phyloP scores from a whole-genome alignment of 768 basidiomycete genomes.

The Coprinopsis cinerea region DNA sequence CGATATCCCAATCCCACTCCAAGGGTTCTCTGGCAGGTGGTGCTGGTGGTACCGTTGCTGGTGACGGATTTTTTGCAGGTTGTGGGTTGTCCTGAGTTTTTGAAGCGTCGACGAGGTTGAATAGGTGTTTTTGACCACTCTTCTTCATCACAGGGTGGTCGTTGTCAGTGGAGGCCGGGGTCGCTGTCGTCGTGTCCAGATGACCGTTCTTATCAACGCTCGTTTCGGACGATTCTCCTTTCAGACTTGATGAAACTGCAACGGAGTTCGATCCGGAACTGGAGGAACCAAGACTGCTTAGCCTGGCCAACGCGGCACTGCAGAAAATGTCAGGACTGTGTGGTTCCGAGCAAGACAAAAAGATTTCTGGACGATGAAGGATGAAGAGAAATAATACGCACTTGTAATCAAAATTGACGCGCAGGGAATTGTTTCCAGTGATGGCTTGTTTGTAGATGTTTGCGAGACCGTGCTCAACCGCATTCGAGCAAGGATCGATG shows the following conservation, averaged over 20 bases:
- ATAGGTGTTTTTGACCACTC: conserved; percentile 21
- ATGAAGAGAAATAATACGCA: conserved; percentile 6
- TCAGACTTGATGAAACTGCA: background rate
- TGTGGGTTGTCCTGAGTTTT: conserved; percentile 8
- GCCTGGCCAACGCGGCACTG: background rate
- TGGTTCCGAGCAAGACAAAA: background rate
- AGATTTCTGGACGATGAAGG: background rate
- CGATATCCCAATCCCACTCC: conserved; percentile 67
- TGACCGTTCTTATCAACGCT: conserved; percentile 16
- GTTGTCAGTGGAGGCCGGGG: conserved; percentile 1
- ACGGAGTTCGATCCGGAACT: conserved; percentile 1
- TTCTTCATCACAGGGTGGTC: conserved; percentile 28
- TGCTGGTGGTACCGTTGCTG: conserved; percentile 7
- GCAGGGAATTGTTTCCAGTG: conserved; percentile 1
- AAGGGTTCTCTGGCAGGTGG: conserved; percentile 24
- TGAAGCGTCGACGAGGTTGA: conserved; percentile 11
- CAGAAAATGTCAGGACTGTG: background rate
- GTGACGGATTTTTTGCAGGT: background rate
- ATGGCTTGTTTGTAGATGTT: conserved; percentile 9
- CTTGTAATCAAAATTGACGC: conserved; percentile 12
- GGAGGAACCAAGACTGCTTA: background rate
- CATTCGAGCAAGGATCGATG: conserved; percentile 1
- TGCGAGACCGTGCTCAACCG: background rate
- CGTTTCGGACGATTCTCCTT: conserved; percentile 19
- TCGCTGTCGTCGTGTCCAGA: background rate